Evolutionary conservation across 345 rosid species (phyloP), one percentile per base, ranked within the genome.

Genomic region (Dipteronia dyeriana): DNA sequence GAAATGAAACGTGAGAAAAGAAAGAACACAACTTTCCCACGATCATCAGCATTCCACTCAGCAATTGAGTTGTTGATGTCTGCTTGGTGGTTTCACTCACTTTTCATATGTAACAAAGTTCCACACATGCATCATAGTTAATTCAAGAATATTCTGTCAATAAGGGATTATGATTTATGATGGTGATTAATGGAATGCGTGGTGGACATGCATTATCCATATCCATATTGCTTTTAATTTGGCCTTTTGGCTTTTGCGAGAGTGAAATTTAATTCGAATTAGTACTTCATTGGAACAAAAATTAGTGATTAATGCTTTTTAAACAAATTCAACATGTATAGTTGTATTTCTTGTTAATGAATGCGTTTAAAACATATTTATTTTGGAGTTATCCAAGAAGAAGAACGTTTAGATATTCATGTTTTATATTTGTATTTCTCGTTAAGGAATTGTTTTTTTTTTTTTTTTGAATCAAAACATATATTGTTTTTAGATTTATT

Each of bases 71-170:
- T 64, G 68, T 29, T 64, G 38, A 26, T 63, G 8, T n/a, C 67
- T 63, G 67, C 20, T 63, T 63, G 67, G 67, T 63, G 41, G 67
- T 63, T 63, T 29, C 64, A 22, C 64, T 57, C 13, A 20, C 67
- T 63, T n/a, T 26, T 16, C 67, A 31, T 31, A n/a, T n/a, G n/a
- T n/a, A 2, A 31, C 38, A 31, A 31, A 31, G 38, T 31, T 31
- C 4, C 38, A 34, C 38, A 34, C 1, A 34, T 34, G 38, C 38
- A 34, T 34, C 6, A 34, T 26, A 26, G 26, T 10, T 2, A 25
- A 25, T 9, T 10, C 34, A 22, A 25, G 5, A 22, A 25, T n/a
- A 29, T 12, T 13, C 34, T 31, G 6, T 29, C 68, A 11, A 64
- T 9, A 26, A 26, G 61, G 2, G 12, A 65, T 38, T 34, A 65